Conservation (phyloP, 139 green algal genomes). For the Diplosphaera chodatii region DNA sequence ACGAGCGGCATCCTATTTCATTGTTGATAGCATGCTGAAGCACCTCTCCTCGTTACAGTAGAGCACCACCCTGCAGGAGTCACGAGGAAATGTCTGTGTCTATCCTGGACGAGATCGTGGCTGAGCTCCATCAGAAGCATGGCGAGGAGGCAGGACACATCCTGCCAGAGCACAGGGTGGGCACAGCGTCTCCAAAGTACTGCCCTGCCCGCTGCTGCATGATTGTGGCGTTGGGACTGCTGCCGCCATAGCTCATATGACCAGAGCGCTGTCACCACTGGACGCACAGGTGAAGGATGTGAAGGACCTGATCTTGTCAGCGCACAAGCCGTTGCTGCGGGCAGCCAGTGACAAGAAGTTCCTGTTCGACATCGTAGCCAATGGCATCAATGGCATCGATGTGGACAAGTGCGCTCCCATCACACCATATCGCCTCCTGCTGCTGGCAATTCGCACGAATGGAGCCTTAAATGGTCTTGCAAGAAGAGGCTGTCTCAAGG, state of each 20-base stretch:
- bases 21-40: too few relatives aligned
- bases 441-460: too few relatives aligned
- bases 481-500: too few relatives aligned
- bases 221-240: too few relatives aligned
- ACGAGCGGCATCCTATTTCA: too few relatives aligned
- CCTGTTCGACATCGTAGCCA: conserved; percentile 76
- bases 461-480: too few relatives aligned
- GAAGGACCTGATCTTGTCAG: conserved; percentile 29
- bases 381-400: conserved; percentile 69
- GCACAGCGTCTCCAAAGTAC: neutral
- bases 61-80: too few relatives aligned
- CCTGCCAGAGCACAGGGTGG: neutral
- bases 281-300: conserved; percentile 28
- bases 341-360: conserved; percentile 34
- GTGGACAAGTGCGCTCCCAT: conserved; percentile 72
- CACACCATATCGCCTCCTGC: too few relatives aligned
- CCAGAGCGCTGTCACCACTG: too few relatives aligned
- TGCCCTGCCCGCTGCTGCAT: too few relatives aligned
- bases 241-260: too few relatives aligned
- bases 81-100: conserved; percentile 66
- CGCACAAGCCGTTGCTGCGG: neutral
- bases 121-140: conserved; percentile 28
- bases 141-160: neutral
- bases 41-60: too few relatives aligned
- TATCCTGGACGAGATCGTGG: conserved; percentile 61